Evolutionary conservation across 148 eudicot genomes (phyloP), one percentile per base, ranked within the genome.

Genomic region (Cornus controversa): DNA sequence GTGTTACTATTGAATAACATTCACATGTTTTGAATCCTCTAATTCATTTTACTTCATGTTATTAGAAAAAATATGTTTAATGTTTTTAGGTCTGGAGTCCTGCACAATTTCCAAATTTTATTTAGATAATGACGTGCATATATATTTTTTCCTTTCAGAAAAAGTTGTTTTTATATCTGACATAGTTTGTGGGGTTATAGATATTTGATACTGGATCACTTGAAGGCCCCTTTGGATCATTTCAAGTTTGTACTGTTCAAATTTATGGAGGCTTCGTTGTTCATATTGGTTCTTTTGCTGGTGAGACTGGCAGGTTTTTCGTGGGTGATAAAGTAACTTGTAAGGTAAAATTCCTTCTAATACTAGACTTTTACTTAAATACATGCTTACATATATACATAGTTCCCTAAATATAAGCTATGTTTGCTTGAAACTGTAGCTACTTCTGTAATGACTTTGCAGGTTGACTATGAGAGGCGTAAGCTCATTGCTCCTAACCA

Each of bases 391-490:
- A 8, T 37, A 37, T 37, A 27, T 58, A 25, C 24, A 34, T 54
- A 47, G n/a, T 25, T 69, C 5, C 16, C 24, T 28, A 26, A 25
- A 42, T 63, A 29, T 29, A 63, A 37, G 9, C 36, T 25, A 25
- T 29, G 6, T 10, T 54, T 65, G 78, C 70, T 66, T 28, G 14
- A 29, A 14, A 47, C 66, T 31, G 11, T 1, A 58, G 18, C 3
- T 18, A 2, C 22, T 58, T 58, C 34, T 78, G 18, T 57, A 6
- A 14, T 77, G 66, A 42, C 75, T 73, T 69, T 28, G 45, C 91
- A 96, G 99, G 99, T 96, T 84, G 88, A 96, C 80, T 93, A 93
- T 78, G 85, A 86, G 26, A 89, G 99, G 81, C 94, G 99, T 40
- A 84, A 77, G 69, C 89, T 81, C 62, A 91, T 96, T 88, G 99